These are phyloP conservation scores for Hippophae gyantsensis DNA, from an alignment of 306 rosid genomes.

Conservation along the genomic window DNA sequence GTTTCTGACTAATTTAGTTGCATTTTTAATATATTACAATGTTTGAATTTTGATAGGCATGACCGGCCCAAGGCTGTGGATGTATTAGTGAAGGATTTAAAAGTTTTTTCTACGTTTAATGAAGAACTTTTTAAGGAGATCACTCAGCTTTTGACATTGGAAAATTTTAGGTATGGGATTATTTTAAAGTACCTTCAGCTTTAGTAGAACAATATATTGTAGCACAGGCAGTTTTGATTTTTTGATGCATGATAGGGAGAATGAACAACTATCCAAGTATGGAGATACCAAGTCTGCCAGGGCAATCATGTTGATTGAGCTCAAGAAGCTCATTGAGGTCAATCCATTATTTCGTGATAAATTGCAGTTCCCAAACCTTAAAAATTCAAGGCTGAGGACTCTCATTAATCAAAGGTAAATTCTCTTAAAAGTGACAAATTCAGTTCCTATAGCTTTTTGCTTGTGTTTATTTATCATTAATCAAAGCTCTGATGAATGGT, in stretches of 20 bases:
- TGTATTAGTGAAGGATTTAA: constrained; percentile 80
- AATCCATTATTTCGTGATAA: constrained; percentile 95
- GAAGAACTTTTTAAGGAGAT: constrained; percentile 93
- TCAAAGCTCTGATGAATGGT: too few relatives aligned
- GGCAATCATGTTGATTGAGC: constrained; percentile 96
- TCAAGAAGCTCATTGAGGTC: constrained; percentile 93
- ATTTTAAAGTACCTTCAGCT: background rate
- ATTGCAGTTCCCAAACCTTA: constrained; percentile 89
- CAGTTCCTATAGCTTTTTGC: background rate
- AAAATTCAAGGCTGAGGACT: constrained; percentile 87
- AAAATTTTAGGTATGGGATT: constrained; percentile 62
- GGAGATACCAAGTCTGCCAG: constrained; percentile 97
- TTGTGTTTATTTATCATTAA: constrained; percentile 4
- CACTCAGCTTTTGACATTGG: constrained; percentile 89
- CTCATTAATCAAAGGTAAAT: constrained; percentile 90
- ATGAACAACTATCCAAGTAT: constrained; percentile 91
- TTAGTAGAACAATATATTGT: background rate
- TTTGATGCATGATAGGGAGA: constrained; percentile 49
- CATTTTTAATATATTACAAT: constrained; percentile 10
- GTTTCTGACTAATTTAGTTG: constrained; percentile 4
- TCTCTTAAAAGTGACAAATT: background rate
- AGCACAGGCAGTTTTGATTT: constrained; percentile 8
- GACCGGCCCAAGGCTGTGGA: constrained; percentile 91
- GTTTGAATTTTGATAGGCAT: constrained; percentile 43
- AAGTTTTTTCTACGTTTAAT: constrained; percentile 82